A percentile compares a stretch with the other conserved stretches of the same genome.
phyloP scores from a whole-genome alignment of 2,329 filamentous ascomycete species.

The Cladobotryum mycophilum region DNA sequence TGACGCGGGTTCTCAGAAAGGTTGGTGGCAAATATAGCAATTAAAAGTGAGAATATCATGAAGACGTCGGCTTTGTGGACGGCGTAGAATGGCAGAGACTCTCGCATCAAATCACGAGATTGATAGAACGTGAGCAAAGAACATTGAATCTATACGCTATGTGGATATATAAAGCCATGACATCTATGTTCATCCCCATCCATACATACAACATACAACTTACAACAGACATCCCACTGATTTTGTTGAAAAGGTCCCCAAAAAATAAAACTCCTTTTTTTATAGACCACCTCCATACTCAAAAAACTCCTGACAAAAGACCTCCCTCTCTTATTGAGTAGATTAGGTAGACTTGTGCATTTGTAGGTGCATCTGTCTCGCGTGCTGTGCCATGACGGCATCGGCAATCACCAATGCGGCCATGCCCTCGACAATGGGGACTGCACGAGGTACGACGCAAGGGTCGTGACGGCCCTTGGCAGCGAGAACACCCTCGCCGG shows the following conservation, averaged over 20 bases:
- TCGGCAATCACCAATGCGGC: conserved; percentile 82
- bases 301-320: neutral
- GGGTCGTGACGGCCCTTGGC: conserved; percentile 94
- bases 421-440: conserved; percentile 90
- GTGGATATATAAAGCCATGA: no score
- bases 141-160: neutral
- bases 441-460: conserved; percentile 81
- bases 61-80: no score
- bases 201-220: no score
- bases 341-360: conserved; percentile 10
- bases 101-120: neutral
- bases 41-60: no score
- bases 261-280: no score
- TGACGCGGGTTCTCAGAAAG: neutral
- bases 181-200: no score
- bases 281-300: no score
- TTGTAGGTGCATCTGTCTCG: conserved; percentile 38
- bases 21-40: no score
- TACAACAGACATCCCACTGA: no score
- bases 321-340: neutral
- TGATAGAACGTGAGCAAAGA: neutral
- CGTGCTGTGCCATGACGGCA: conserved; percentile 75
- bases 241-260: neutral
- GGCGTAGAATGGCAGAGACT: neutral
- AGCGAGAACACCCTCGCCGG: conserved; percentile 65